Evolutionary conservation across 2,329 filamentous ascomycete species (phyloP), one percentile per base, ranked within the genome.

Genomic region (Orbilia oligospora): DNA sequence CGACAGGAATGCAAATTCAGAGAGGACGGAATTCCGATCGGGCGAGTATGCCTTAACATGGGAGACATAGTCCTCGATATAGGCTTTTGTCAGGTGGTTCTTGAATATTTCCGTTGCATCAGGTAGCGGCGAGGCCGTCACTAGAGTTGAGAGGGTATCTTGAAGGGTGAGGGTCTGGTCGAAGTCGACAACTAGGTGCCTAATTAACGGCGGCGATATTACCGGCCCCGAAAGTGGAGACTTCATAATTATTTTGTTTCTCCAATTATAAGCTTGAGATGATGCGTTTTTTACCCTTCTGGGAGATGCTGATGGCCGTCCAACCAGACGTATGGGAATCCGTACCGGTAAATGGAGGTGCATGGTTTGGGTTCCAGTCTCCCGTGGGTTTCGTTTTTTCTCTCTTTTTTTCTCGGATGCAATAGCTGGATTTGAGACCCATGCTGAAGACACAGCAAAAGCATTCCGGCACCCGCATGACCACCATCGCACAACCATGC

Each of bases 101-200:
- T 36, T 30, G 38, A 76, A 76, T 20, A 70, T 44, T 14, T 56
- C 49, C 18, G 36, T 8, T n/a, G 71, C 63, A 33, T 75, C 27
- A 8, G 24, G 63, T 18, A 70, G 51, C 6, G 71, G 71, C 22
- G 71, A 76, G 16, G 71, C 71, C 10, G 71, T 65, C n/a, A 61
- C 48, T 16, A 76, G 48, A 10, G 58, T 76, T 18, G 65, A 55
- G 12, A 76, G 71, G 9, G 65, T 76, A 51, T 76, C 71, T 10
- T 56, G 6, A 10, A 56, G 33, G 5, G 71, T 76, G n/a, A 76
- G 33, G 5, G 71, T 76, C 41, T 76, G 71, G 41, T 76, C 71
- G 38, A 76, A 70, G 38, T 76, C 71, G 10, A 76, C 36, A 5
- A 76, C 48, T 24, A 76, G 56, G 44, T 69, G 65, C 3, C 33